These are phyloP conservation scores for Cryptosporidium ubiquitum DNA, from an alignment of 169 alveolate species.

Conservation along the genomic window DNA sequence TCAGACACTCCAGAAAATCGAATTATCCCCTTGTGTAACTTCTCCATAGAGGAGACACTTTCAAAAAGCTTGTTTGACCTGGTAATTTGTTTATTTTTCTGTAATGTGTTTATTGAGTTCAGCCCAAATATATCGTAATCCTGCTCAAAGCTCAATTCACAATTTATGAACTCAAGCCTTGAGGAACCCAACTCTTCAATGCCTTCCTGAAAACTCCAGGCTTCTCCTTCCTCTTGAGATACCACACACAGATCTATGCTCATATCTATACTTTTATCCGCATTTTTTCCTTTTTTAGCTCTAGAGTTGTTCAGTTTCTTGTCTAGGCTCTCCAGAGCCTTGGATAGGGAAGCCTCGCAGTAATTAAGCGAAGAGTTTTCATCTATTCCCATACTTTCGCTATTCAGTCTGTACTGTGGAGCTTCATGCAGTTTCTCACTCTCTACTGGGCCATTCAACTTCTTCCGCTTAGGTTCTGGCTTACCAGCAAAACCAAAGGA, in stretches of 20 bases:
- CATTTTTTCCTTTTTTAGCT: neutral
- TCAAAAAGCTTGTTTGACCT: slow-evolving; percentile 12
- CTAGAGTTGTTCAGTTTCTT: neutral
- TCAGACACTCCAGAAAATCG: slow-evolving; percentile 30
- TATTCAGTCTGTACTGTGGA: neutral
- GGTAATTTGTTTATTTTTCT: neutral
- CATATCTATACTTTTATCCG: neutral
- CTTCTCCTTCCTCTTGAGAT: neutral
- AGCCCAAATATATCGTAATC: slow-evolving; percentile 1
- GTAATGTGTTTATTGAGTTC: neutral
- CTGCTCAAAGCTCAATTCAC: neutral
- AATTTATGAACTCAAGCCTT: neutral
- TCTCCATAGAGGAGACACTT: neutral
- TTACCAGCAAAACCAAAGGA: neutral
- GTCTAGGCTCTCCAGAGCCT: neutral
- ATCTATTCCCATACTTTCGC: neutral
- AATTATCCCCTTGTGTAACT: neutral
- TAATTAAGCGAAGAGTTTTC: neutral
- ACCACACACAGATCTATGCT: neutral
- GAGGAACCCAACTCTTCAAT: neutral
- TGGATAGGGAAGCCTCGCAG: neutral
- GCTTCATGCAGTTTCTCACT: neutral
- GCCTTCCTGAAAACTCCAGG: neutral
- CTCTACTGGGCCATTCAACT: neutral
- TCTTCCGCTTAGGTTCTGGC: slow-evolving; percentile 4